phyloP scores from a whole-genome alignment of 2,329 filamentous ascomycete genomes.

The Pestalotiopsis fici region DNA sequence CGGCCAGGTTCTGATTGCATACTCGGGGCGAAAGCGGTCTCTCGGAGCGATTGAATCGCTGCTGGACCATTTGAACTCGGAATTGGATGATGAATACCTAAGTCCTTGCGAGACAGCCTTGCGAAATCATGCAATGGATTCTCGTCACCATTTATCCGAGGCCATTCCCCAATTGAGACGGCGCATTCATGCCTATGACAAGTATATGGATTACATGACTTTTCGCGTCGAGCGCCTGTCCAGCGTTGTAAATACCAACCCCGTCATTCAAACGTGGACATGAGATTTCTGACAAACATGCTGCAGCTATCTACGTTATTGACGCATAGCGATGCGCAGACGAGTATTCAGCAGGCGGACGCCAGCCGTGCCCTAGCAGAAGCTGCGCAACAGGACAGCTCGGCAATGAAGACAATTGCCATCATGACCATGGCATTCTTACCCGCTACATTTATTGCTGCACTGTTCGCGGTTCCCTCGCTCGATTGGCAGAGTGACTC shows the following conservation, averaged over 20 bases:
- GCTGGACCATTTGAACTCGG: background rate
- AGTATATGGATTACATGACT: conserved; percentile 1
- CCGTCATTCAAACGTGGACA: background rate
- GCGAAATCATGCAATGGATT: background rate
- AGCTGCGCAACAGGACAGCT: conserved; percentile 28
- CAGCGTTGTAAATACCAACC: background rate
- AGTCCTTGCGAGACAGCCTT: background rate
- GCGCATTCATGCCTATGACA: background rate
- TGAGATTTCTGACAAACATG: background rate
- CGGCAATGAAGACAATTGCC: conserved; percentile 34
- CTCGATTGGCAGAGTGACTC: conserved; percentile 2
- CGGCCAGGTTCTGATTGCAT: background rate
- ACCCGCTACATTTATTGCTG: conserved; percentile 31
- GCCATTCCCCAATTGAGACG: background rate
- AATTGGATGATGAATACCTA: background rate
- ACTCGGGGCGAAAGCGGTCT: background rate
- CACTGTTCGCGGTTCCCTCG: conserved; percentile 9
- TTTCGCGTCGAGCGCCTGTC: background rate
- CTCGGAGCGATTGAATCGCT: background rate
- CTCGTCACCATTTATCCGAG: background rate
- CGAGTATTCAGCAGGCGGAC: background rate
- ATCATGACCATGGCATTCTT: conserved; percentile 33
- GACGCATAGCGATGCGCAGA: background rate
- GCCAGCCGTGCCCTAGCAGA: conserved; percentile 12
- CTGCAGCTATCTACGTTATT: background rate